Evolutionary conservation across 176 grass and related monocot genomes (phyloP), one percentile per base, ranked within the genome.

Genomic region (Rhynchospora pubera): DNA sequence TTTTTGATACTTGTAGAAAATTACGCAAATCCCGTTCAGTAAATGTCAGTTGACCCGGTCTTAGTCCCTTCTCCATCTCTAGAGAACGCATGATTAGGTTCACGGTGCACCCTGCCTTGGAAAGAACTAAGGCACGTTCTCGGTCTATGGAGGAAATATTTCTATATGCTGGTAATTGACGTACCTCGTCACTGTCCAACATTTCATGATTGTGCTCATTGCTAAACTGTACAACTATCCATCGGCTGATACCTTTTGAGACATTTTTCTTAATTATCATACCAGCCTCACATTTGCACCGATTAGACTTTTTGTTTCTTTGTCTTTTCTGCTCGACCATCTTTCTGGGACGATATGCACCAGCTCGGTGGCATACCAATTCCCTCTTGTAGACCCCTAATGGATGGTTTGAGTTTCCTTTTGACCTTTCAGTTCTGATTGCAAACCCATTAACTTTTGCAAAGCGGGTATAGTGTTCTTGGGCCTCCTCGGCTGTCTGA

Each of bases 241-340:
- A 90, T 4, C 59, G 45, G 26, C 8, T 69, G 18, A 22, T 79
- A 57, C 85, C 77, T 45, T 86, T 80, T 12, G 85, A 82, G 77
- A 90, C 82, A 46, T 87, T 90, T 83, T 90, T 90, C 81, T 90
- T 90, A 19, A 90, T 90, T 26, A 90, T 83, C 88, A 90, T 90
- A 60, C 86, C 85, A 15, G 85, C 88, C 60, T 90, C 85, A 61
- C 88, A 90, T 46, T 87, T 87, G 47, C 88, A 90, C 57, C 88
- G 65, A 6, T 78, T 81, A 39, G 88, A 86, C 45, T 87, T 90
- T 56, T 90, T 90, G 70, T 90, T 90, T 78, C 88, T 80, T 74
- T 87, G 85, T 12, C 77, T 77, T 58, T 90, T 90, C 6, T 55
- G 82, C 58, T 90, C 88, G 5, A 60, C 81, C 8, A 74, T 87